Base-by-base conservation (phyloP, 2,329 filamentous ascomycete genomes). In the Emericellopsis cladophorae region DNA sequence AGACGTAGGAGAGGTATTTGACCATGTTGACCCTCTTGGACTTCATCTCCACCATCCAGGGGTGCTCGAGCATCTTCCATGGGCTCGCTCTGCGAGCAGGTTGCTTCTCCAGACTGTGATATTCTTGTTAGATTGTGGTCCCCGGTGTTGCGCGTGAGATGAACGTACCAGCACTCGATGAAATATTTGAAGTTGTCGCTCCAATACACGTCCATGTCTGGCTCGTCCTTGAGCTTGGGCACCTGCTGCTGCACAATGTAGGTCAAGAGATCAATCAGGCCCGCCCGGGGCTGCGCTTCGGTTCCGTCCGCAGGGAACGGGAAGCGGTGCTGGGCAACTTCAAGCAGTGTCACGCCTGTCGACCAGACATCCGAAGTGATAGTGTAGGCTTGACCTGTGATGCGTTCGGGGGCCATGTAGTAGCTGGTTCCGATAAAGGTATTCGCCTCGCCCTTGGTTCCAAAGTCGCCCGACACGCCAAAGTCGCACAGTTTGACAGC, bases 361-460 rank as follows among this genome's bases (percentile, higher is more conserved):
- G 89, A 95, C 92, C 92, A 98, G 42, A 98, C 92, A 52, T 98
- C 92, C 7, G 88, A 95, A 2, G 90, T 98, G 60, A 98, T 98
- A 46, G 90, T 98, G 62, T 98, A 98, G 39, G 84, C 90, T 66
- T 96, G 87, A 44, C 92, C 92, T 2, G 92, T 95, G 59, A 98
- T 98, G 40, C 92, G 83, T 61, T 98, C 92, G 0, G 92, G 92
- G 4, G 92, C 92, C 92, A 98, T 98, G 68, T 98, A 98, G 60
- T 96, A 98, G 45, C 86, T 94, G 11, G 92, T 98, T 47, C 92
- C 92, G 56, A 98, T 98, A 56, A 98, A 98, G 0, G 92, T 98
- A 60, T 96, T 95, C 48, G 92, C 92, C 58, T 96, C 92, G 41
- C 92, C 92, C 62, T 98, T 96, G 39, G 92, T 98, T 48, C 92